Evolutionary conservation across 78 protist genomes (phyloP).

Genomic region (Chrysochromulina parva): DNA sequence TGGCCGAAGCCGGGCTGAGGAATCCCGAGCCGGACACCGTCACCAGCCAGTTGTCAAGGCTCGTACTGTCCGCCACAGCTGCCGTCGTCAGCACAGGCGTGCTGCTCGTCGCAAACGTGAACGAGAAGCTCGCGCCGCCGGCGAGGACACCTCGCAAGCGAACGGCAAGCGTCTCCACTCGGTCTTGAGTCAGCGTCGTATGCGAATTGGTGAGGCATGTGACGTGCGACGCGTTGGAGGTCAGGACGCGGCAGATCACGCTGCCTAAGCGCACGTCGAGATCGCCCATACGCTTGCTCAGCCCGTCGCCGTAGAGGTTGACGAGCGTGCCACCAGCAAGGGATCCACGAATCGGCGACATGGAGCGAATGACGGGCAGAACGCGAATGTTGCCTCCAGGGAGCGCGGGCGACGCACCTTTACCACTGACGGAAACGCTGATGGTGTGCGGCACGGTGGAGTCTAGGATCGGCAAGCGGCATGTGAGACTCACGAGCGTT

Average conservation of each 20-base stretch:
- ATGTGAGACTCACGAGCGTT: neutral
- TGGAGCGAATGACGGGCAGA: neutral
- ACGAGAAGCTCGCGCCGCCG: neutral
- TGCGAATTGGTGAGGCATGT: neutral
- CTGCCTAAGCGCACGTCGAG: neutral
- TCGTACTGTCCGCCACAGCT: neutral
- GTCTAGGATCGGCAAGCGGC: neutral
- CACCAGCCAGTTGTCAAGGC: neutral
- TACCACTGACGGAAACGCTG: neutral
- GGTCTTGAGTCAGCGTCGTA: neutral
- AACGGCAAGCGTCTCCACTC: neutral
- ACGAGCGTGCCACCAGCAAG: neutral
- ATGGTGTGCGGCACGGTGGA: neutral
- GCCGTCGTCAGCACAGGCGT: neutral
- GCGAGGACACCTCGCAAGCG: neutral
- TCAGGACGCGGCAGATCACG: neutral
- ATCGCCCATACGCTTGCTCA: neutral
- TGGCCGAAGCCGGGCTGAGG: neutral
- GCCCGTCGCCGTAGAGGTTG: neutral
- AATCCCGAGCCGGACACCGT: neutral
- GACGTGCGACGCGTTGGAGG: neutral
- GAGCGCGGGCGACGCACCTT: neutral
- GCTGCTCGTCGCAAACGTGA: neutral
- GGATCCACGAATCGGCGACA: neutral
- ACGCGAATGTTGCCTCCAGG: neutral